Conservation (phyloP, 345 rosid genomes). For the Anastatica hierochuntica region DNA sequence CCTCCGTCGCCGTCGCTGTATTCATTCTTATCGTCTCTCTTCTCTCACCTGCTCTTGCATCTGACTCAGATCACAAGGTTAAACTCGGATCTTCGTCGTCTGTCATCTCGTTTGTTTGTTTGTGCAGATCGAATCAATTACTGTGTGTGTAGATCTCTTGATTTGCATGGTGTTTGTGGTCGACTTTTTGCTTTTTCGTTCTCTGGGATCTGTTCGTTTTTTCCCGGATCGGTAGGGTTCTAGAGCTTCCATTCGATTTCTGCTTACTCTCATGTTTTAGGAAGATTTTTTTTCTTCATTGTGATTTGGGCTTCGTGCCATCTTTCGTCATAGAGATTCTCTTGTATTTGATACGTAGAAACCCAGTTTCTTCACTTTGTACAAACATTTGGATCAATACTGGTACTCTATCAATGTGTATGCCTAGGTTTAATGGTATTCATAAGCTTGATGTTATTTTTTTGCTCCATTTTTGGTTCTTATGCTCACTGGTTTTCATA, state of each 20-base stretch:
- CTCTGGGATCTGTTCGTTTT: slow-evolving; percentile 16
- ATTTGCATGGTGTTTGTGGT: slow-evolving; percentile 16
- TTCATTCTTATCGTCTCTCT: slow-evolving; percentile 30
- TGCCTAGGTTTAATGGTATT: no score
- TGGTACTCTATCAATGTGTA: no score
- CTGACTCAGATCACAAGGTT: slow-evolving; percentile 98
- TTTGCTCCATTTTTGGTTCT: no score
- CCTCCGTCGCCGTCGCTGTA: slow-evolving; percentile 6
- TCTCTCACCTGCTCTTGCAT: slow-evolving; percentile 40
- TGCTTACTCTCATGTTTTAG: no score
- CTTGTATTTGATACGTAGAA: no score
- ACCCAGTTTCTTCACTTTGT: no score
- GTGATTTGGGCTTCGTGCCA: no score
- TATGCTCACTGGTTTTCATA: background rate
- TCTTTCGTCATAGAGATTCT: no score
- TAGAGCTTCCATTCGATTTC: background rate
- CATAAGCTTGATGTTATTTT: no score
- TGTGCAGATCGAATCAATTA: slow-evolving; percentile 6
- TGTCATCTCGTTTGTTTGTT: background rate
- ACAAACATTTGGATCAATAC: no score
- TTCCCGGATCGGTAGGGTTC: background rate
- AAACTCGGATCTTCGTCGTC: slow-evolving; percentile 16
- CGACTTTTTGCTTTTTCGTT: background rate
- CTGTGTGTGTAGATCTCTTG: slow-evolving; percentile 28
- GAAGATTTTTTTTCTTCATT: no score